Percentiles rank a stretch among this genome's conserved stretches.
These are phyloP conservation scores for Calendula officinalis DNA, from an alignment of 129 eudicot species.

Conservation along the genomic window DNA sequence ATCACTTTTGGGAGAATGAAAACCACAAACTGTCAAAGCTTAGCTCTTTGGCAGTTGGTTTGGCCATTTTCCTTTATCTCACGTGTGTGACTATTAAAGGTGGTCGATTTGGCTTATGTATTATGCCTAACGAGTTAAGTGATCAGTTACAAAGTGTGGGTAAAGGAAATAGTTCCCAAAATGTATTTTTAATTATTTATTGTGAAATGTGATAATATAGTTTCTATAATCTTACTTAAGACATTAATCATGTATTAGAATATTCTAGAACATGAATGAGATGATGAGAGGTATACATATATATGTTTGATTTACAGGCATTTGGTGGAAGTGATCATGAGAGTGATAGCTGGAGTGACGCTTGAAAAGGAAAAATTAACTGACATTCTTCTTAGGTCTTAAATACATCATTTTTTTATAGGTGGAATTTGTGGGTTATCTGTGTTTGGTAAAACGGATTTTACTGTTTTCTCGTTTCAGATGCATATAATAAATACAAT, in stretches of 20 bases:
- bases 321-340: constrained; percentile 90
- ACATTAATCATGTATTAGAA: not conserved
- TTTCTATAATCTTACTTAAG: not conserved
- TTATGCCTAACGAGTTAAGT: not conserved
- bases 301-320: constrained; percentile 46
- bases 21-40: constrained; percentile 1
- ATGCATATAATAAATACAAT: constrained; percentile 7
- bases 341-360: constrained; percentile 82
- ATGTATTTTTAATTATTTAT: not conserved
- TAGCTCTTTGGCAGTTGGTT: not conserved
- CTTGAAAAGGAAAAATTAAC: constrained; percentile 26
- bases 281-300: not conserved
- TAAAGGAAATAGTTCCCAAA: not conserved
- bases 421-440: constrained; percentile 26
- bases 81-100: not conserved
- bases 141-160: not conserved
- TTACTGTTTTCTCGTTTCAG: constrained; percentile 16
- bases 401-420: constrained; percentile 12
- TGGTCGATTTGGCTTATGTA: not conserved
- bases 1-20: not conserved
- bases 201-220: not conserved
- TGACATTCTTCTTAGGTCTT: constrained; percentile 10
- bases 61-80: constrained; percentile 1
- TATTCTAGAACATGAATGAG: not conserved
- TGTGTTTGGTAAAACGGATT: constrained; percentile 9